Base-by-base conservation (phyloP, 345 rosid species). In the Acer saccharum region DNA sequence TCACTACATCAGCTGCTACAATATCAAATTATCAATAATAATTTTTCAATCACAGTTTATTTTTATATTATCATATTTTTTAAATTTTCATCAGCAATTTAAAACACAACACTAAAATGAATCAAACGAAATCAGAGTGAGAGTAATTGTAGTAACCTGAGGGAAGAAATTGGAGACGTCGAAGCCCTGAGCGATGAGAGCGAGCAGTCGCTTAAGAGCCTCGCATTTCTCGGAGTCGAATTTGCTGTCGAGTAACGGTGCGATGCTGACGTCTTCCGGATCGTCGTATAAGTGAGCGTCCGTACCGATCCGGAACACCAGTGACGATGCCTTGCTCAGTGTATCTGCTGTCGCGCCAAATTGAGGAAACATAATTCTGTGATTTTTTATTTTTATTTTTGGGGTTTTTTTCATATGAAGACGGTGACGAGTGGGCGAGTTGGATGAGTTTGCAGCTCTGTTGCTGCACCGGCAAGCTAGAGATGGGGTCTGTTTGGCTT, bases 141-240 rank as follows among this genome's bases (percentile, higher is more conserved):
- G 44, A 43, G 41, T 7, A 60, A 43, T 10, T 10, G 58, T 7
- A 25, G n/a, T 67, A 39, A 90, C 98, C 98, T 94, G 98, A 75
- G 97, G 97, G 85, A 96, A 96, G 88, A 89, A 94, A 84, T 92
- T 96, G 90, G 99, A 92, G 81, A 94, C 98, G 35, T 96, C 99
- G 72, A 88, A 89, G 48, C 99, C 99, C 77, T 96, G 98, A 55
- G 97, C 95, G 73, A 94, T 91, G 74, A 92, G 94, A 65, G 97
- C 99, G 72, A 96, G 97, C 54, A 92, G 89, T 77, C 98, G 97
- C 85, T 94, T 96, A 46, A 96, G 94, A 72, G 99, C 99, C 81
- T 94, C 97, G 82, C 94, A 91, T 76, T 90, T 96, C 92, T 94
- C 98, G 10, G 97, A 90, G 80, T 96, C 98, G 83, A 89, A 96